Evolutionary conservation across 768 basidiomycete genomes (phyloP), one percentile per base, ranked within the genome.

Genomic region (Cyathus striatus): DNA sequence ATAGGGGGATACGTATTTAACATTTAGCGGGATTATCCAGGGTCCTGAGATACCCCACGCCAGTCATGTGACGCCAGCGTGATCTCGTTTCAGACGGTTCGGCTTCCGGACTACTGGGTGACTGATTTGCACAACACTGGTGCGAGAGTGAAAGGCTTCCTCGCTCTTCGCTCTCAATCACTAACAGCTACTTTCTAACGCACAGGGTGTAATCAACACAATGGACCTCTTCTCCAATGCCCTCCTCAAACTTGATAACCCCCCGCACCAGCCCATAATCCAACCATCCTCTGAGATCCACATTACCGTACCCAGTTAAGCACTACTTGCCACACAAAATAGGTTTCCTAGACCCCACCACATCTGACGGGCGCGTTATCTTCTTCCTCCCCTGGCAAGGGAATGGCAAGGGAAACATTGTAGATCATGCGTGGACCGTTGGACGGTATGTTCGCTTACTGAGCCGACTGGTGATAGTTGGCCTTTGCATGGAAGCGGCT

Each of bases 331-430:
- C 95, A 3, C 80, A 86, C 13, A 87, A 77, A 38, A 96, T 98
- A 89, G 95, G 95, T 35, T 76, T 98, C 4, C 76, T 98, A n/a
- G n/a, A n/a, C n/a, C n/a, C 95, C 1, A 74, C 90, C 2, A 96
- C 95, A 3, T 91, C 88, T 0, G 95, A 99, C 50, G 95, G 95
- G 0, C 85, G 95, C 20, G n/a, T n/a, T n/a, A 95, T 99, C 58
- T 98, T 97, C 76, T 96, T 99, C 78, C 78, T 99, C 7, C 95
- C 95, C 0, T 99, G 95, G 95, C 86, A 97, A 65, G 95, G 95
- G 6, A 91, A 86, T 68, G 93, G 93, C 27, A 92, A 98, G 49
- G 95, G 95, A 2, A 95, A 94, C 20, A 97, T 95, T 2, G 98
- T 95, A 6, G 95, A 99, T 0, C 85, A 86, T 0, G 81, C 86